These are phyloP conservation scores for Ceratobasidium sp. DNA, from an alignment of 1,284 basidiomycete genomes.

Conservation along the genomic window DNA sequence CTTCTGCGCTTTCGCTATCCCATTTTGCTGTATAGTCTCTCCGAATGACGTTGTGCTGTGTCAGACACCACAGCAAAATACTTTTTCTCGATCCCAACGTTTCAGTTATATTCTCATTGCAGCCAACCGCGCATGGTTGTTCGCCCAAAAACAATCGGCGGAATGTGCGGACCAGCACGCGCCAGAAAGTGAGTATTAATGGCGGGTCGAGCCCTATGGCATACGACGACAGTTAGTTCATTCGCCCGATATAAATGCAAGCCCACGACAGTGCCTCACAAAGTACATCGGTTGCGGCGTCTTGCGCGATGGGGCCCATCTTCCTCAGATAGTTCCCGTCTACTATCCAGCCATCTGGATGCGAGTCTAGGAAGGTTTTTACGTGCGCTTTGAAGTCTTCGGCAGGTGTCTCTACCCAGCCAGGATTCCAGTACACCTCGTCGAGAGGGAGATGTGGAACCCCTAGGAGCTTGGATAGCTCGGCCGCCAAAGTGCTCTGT, in stretches of 20 bases:
- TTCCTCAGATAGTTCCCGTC: conserved; percentile 20
- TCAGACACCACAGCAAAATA: conserved; percentile 16
- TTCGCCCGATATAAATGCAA: background rate
- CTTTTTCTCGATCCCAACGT: conserved; percentile 22
- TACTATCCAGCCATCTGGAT: conserved; percentile 31
- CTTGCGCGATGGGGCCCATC: conserved; percentile 9
- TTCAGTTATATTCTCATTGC: conserved; percentile 9
- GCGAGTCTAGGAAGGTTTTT: conserved; percentile 12
- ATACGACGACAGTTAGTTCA: background rate
- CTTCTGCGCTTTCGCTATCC: conserved; percentile 2
- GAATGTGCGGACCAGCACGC: conserved; percentile 16
- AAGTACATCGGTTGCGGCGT: conserved; percentile 30
- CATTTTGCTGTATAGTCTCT: background rate
- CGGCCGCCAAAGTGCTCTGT: conserved; percentile 19
- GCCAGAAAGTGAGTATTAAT: conserved; percentile 13
- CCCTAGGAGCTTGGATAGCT: conserved; percentile 14
- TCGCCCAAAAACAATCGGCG: conserved; percentile 11
- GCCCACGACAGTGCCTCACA: background rate
- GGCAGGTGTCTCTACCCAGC: background rate
- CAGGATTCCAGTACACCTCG: conserved; percentile 25
- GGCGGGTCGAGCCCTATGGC: conserved; percentile 23
- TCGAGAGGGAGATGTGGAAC: conserved; percentile 27
- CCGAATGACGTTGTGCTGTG: background rate
- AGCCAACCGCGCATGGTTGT: conserved; percentile 14
- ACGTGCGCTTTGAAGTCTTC: conserved; percentile 19